These are phyloP conservation scores for Miscanthus lutarioriparius DNA, from an alignment of 176 grass and related monocot genomes.

Conservation along the genomic window DNA sequence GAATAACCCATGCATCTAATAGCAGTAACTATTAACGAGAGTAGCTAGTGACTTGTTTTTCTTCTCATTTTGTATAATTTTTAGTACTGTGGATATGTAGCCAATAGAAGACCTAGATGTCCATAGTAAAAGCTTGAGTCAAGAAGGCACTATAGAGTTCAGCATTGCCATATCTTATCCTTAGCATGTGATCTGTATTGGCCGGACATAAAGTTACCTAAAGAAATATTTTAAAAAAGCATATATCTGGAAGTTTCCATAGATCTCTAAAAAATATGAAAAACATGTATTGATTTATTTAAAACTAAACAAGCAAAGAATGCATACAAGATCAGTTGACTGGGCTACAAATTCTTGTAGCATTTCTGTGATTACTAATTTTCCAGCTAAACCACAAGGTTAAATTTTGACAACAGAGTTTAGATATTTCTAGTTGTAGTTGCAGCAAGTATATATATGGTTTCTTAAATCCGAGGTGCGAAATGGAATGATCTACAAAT, in stretches of 20 bases:
- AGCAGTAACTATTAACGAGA: neutral
- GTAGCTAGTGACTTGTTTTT: neutral
- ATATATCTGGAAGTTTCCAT: neutral
- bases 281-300: neutral
- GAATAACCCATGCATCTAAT: neutral
- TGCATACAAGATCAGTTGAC: neutral
- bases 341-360: neutral
- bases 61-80: neutral
- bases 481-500: slow-evolving; percentile 4
- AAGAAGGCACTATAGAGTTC: neutral
- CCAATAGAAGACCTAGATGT: neutral
- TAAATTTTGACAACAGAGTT: neutral
- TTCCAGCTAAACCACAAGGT: neutral
- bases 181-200: neutral
- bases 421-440: neutral
- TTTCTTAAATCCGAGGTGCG: neutral
- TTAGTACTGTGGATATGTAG: neutral
- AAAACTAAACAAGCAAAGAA: neutral
- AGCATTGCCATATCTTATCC: neutral
- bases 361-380: neutral
- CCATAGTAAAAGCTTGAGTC: neutral
- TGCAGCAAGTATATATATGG: neutral
- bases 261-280: neutral
- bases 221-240: neutral
- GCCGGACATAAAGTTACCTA: neutral